Percentiles rank a stretch among this genome's conserved stretches.
Evolutionary conservation across 176 grass and related monocot genomes (phyloP).

Genomic region (Panicum miliaceum): DNA sequence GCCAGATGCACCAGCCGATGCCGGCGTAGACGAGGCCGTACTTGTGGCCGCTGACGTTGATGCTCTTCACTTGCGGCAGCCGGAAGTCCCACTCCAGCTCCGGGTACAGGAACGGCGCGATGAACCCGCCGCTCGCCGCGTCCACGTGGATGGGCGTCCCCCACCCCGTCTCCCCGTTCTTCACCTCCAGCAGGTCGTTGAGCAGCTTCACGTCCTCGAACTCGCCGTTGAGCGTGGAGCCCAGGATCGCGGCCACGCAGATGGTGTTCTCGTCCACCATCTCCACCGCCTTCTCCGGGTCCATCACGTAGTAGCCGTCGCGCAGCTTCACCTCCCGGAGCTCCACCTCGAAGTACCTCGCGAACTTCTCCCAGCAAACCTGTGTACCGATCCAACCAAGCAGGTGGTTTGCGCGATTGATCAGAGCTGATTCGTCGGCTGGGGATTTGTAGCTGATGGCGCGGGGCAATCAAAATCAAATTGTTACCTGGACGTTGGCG

Average conservation of each 20-base stretch:
- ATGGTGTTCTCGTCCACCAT: constrained; percentile 99
- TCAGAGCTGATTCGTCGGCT: background rate
- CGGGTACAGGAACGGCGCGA: constrained; percentile 98
- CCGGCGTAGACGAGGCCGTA: constrained; percentile 99
- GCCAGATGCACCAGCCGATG: constrained; percentile 92
- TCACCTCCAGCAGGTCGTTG: constrained; percentile 70
- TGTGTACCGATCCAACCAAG: constrained; percentile 32
- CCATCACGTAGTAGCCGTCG: constrained; percentile 97
- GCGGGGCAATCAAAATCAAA: background rate
- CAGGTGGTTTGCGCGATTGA: background rate
- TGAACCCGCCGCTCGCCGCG: constrained; percentile 97
- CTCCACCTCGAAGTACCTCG: constrained; percentile 95
- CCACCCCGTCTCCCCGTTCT: constrained; percentile 88
- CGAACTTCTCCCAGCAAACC: constrained; percentile 99
- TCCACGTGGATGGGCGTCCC: constrained; percentile 88
- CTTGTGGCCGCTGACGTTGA: constrained; percentile 99
- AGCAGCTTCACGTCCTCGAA: constrained; percentile 97
- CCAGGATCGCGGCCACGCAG: constrained; percentile 92
- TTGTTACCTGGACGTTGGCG: constrained; percentile 78
- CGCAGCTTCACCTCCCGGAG: constrained; percentile 91
- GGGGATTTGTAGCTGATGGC: background rate
- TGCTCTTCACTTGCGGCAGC: constrained; percentile 90
- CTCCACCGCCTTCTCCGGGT: constrained; percentile 88
- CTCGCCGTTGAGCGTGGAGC: constrained; percentile 97
- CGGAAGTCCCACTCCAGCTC: constrained; percentile 95